phyloP scores from a whole-genome alignment of 1,284 basidiomycete genomes.

The Rhodotorula mucilaginosa region DNA sequence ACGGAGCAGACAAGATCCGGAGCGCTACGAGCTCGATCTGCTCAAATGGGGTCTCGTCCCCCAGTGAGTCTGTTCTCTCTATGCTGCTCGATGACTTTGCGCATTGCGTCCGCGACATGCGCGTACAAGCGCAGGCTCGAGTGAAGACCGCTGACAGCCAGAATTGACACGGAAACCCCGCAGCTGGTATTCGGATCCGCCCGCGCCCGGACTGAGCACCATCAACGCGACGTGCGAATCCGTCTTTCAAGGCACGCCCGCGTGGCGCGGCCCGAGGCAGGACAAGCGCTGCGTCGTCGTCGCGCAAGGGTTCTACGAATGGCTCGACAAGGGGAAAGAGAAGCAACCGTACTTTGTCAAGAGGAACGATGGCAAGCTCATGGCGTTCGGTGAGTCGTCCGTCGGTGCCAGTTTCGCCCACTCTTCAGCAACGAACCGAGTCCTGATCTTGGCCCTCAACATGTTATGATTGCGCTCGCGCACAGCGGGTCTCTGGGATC shows the following conservation, averaged over 20 bases:
- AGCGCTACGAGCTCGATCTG: slow-evolving; percentile 56
- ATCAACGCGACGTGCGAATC: slow-evolving; percentile 87
- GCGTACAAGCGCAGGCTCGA: too few relatives aligned
- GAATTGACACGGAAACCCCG: background rate
- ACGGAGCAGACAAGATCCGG: slow-evolving; percentile 17
- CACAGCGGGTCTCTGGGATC: slow-evolving; percentile 84
- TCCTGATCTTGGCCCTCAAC: background rate
- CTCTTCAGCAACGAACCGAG: background rate
- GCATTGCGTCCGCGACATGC: too few relatives aligned
- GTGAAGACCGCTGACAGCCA: background rate
- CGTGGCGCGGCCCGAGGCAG: slow-evolving; percentile 28
- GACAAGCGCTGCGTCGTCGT: slow-evolving; percentile 72
- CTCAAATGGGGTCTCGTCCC: slow-evolving; percentile 92
- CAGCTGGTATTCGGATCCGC: slow-evolving; percentile 68
- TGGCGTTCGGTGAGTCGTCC: slow-evolving; percentile 50
- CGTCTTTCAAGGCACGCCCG: slow-evolving; percentile 59
- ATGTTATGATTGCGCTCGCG: slow-evolving; percentile 44
- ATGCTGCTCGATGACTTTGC: too few relatives aligned
- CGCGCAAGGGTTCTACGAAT: slow-evolving; percentile 87
- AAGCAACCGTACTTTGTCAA: slow-evolving; percentile 78
- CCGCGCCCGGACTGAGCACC: slow-evolving; percentile 68
- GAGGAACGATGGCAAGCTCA: slow-evolving; percentile 61
- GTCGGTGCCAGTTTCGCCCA: background rate
- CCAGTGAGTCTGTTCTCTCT: background rate
- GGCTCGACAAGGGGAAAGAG: slow-evolving; percentile 71